Percentiles rank a stretch among this genome's conserved stretches.
These are phyloP conservation scores for Bipolaris oryzae DNA, from an alignment of 2,329 filamentous ascomycete species.

Conservation along the genomic window DNA sequence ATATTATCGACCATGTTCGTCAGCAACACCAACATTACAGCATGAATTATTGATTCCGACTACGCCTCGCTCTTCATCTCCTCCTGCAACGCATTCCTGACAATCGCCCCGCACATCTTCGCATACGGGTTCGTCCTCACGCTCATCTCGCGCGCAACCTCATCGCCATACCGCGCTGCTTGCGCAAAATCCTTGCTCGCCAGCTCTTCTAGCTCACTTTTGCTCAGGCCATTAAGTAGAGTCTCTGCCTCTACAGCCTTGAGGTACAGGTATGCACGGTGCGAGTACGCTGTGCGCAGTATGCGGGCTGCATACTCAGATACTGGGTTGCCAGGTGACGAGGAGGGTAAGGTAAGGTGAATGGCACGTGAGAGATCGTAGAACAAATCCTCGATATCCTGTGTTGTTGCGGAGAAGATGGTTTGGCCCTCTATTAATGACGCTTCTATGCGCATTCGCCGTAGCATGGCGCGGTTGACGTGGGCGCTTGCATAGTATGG, in stretches of 20 bases:
- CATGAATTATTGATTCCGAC: background rate
- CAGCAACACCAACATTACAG: too few species aligned
- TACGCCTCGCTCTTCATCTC: constrained; percentile 44
- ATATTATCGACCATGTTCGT: too few species aligned
- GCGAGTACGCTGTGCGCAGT: constrained; percentile 72
- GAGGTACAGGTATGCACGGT: constrained; percentile 61
- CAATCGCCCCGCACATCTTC: constrained; percentile 67
- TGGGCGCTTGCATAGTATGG: constrained; percentile 74
- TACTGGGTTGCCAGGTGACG: constrained; percentile 54
- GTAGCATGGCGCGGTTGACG: constrained; percentile 75
- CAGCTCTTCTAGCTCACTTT: constrained; percentile 59
- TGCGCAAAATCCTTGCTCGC: constrained; percentile 62
- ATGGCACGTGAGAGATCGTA: constrained; percentile 58
- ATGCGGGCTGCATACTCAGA: constrained; percentile 70
- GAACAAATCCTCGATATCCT: constrained; percentile 33
- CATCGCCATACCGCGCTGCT: constrained; percentile 63
- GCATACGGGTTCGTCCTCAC: constrained; percentile 68
- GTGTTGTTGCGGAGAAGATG: constrained; percentile 23
- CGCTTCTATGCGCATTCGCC: constrained; percentile 61
- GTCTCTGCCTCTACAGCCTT: constrained; percentile 48
- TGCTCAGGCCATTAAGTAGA: constrained; percentile 40
- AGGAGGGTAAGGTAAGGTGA: constrained; percentile 54
- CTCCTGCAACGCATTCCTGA: constrained; percentile 64
- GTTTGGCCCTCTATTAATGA: constrained; percentile 9
- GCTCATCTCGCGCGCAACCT: constrained; percentile 62